Conservation (phyloP, 805 yeast genomes). For the Metschnikowia santaceciliae region DNA sequence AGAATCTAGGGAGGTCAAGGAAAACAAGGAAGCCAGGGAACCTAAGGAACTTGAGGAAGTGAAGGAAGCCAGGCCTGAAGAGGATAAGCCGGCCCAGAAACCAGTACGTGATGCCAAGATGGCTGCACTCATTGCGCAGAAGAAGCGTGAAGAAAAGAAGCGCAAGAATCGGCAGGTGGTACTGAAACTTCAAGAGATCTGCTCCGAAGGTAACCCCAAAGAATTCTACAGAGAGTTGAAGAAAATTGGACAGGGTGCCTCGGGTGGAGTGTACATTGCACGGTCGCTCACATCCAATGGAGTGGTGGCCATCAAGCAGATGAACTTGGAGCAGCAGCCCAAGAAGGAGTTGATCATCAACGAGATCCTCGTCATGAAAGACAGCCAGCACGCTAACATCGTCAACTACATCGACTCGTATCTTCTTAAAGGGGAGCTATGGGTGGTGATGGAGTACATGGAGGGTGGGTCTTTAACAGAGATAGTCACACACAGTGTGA, state of each 20-base stretch:
- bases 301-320: slow-evolving; percentile 89
- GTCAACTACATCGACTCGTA: slow-evolving; percentile 20
- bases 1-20: no score
- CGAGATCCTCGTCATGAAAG: slow-evolving; percentile 21
- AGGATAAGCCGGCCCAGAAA: slow-evolving; percentile 11
- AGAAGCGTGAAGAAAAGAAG: slow-evolving; percentile 76
- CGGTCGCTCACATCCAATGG: slow-evolving; percentile 38
- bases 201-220: slow-evolving; percentile 83
- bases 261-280: slow-evolving; percentile 95
- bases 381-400: slow-evolving; percentile 18
- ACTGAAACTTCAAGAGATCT: slow-evolving; percentile 66
- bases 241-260: slow-evolving; percentile 97
- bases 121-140: slow-evolving; percentile 55
- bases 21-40: no score
- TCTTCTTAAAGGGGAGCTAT: slow-evolving; percentile 68
- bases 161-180: slow-evolving; percentile 69
- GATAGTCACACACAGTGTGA: slow-evolving; percentile 82
- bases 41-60: slow-evolving; percentile 7
- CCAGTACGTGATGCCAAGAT: slow-evolving; percentile 49
- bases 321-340: slow-evolving; percentile 92
- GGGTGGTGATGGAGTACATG: slow-evolving; percentile 99
- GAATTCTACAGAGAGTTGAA: slow-evolving; percentile 60
- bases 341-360: slow-evolving; percentile 84
- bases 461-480: slow-evolving; percentile 97
- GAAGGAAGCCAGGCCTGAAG: slow-evolving; percentile 8